Evolutionary conservation across 2,329 filamentous ascomycete genomes (phyloP), one percentile per base, ranked within the genome.

Genomic region (Cercospora nicotianae): DNA sequence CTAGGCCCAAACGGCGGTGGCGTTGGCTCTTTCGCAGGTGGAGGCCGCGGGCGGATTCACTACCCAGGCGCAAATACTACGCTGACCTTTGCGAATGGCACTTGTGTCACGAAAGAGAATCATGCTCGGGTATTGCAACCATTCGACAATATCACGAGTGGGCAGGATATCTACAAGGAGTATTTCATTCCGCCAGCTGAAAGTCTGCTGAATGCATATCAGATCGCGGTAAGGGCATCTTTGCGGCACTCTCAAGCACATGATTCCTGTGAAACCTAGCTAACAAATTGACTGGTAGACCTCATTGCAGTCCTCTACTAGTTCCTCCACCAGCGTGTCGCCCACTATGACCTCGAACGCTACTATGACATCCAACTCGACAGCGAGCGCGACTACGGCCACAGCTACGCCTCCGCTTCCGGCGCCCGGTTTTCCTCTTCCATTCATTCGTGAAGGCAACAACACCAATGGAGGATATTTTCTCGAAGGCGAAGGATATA

Each of bases 391-490:
- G 12, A 28, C 48, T 20, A 53, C 48, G 20, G 48, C 48, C 12
- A 23, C 48, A 23, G 48, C 48, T 16, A 53, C 48, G 5, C 48
- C 48, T 6, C 48, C 48, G 16, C 48, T 74, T 5, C 73, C 77
- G 60, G 75, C 79, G 2, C 81, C 82, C 20, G 82, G 82, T 2
- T 84, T 82, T 63, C 82, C 82, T 0, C 69, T 70, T 1, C 81
- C 82, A 0, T 71, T 83, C 23, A 73, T 82, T 26, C 71, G 79
- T 3, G 78, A 81, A 5, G 73, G 72, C 3, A 70, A 78, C 69
- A 83, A 84, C 65, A 71, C 80, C n/a, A 83, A 83, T 64, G 79
- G 79, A 20, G 82, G 82, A 9, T 84, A 83, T 69, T 83, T 80
- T 75, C 76, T 84, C 18, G 74, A 81, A 36, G 81, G 80, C 10